Percentiles rank a stretch among this genome's conserved stretches.
phyloP scores from a whole-genome alignment of 2,329 filamentous ascomycete genomes.

The Diplocarpon rosae region DNA sequence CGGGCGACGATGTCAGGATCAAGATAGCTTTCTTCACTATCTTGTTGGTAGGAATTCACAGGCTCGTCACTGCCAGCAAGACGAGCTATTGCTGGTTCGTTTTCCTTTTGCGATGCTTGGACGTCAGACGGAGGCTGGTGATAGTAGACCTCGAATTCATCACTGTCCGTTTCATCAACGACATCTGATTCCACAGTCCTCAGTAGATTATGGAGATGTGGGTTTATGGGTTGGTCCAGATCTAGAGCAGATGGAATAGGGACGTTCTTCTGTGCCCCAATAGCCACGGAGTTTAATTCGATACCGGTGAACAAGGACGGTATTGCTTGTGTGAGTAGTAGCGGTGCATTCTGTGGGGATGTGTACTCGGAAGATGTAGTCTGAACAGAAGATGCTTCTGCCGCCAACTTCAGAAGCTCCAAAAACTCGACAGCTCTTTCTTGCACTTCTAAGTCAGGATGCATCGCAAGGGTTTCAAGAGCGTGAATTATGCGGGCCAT shows the following conservation, averaged over 20 bases:
- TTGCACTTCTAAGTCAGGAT: slow-evolving; percentile 88
- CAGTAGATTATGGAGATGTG: slow-evolving; percentile 58
- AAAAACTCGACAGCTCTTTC: slow-evolving; percentile 88
- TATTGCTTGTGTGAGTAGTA: slow-evolving; percentile 82
- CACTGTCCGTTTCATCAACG: slow-evolving; percentile 42
- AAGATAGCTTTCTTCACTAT: slow-evolving; percentile 52
- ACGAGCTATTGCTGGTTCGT: slow-evolving; percentile 44
- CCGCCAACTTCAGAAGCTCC: slow-evolving; percentile 77
- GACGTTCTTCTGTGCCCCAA: slow-evolving; percentile 74
- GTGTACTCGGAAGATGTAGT: slow-evolving; percentile 40
- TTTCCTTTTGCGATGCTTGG: slow-evolving; percentile 34
- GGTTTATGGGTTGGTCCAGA: slow-evolving; percentile 72
- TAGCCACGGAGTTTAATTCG: slow-evolving; percentile 85
- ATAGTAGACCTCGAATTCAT: slow-evolving; percentile 59
- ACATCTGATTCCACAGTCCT: slow-evolving; percentile 39
- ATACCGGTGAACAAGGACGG: slow-evolving; percentile 77
- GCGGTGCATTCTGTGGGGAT: slow-evolving; percentile 55
- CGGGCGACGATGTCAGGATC: slow-evolving; percentile 65
- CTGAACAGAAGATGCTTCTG: slow-evolving; percentile 66
- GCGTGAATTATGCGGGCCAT: slow-evolving; percentile 74
- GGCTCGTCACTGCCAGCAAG: slow-evolving; percentile 36
- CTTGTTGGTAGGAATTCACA: slow-evolving; percentile 45
- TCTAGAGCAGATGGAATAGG: slow-evolving; percentile 66
- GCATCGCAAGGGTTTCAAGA: slow-evolving; percentile 65
- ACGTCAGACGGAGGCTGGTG: slow-evolving; percentile 41